Conservation (phyloP, 208 protist species). For the Leishmania turanica region DNA sequence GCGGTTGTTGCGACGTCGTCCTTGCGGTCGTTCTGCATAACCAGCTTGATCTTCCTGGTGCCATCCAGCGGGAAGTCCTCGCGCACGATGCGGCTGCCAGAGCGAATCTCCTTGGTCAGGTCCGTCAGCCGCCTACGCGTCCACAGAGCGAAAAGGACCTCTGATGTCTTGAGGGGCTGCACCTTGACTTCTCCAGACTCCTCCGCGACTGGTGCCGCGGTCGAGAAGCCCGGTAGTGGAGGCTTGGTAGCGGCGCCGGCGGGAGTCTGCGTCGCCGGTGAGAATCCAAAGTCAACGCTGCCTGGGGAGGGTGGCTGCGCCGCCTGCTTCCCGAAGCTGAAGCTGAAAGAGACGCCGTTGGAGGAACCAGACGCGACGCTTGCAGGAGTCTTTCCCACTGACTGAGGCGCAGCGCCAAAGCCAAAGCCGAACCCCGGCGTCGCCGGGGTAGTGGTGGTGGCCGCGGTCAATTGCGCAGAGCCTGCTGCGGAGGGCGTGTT, state of each 20-base stretch:
- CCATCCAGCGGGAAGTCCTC: conserved; percentile 57
- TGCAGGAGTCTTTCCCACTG: neutral
- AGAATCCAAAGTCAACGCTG: conserved; percentile 37
- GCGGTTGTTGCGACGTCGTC: conserved; percentile 60
- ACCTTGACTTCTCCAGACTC: conserved; percentile 29
- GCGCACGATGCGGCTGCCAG: conserved; percentile 82
- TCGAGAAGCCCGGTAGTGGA: conserved; percentile 35
- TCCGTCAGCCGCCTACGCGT: conserved; percentile 58
- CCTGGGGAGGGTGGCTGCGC: neutral
- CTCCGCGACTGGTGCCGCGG: conserved; percentile 10
- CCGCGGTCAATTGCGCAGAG: conserved; percentile 6
- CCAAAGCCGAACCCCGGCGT: conserved; percentile 39
- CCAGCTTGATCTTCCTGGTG: conserved; percentile 55
- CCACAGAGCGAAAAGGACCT: conserved; percentile 83
- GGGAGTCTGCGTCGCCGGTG: neutral
- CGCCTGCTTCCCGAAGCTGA: conserved; percentile 18
- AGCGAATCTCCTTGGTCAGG: conserved; percentile 70
- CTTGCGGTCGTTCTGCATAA: conserved; percentile 90
- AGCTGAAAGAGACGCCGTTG: conserved; percentile 27
- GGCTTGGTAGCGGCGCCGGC: conserved; percentile 9
- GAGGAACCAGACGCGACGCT: conserved; percentile 5
- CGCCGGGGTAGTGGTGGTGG: conserved; percentile 13
- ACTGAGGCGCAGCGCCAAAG: conserved; percentile 17
- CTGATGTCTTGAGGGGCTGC: conserved; percentile 57
- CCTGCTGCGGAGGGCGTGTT: conserved; percentile 9